Evolutionary conservation across 2,329 filamentous ascomycete species (phyloP).

Genomic region (Elsinoe ampelina): DNA sequence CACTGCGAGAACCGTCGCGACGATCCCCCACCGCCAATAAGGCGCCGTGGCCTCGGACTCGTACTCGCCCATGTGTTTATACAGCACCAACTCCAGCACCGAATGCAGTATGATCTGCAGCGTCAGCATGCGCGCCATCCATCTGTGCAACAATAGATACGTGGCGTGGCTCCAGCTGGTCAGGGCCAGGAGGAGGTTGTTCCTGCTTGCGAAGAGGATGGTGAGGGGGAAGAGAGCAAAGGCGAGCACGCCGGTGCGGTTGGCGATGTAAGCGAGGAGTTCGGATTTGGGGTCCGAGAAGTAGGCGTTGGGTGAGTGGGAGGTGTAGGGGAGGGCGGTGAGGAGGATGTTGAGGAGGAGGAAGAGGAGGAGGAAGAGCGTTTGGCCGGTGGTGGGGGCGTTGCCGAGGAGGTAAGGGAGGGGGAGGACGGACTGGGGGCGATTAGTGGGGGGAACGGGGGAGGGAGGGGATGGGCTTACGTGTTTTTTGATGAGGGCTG

Average conservation of each 20-base stretch:
- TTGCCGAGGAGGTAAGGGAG: slow-evolving; percentile 4
- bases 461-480: neutral
- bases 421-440: neutral
- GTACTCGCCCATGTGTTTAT: slow-evolving; percentile 25
- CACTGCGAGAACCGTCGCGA: slow-evolving; percentile 30
- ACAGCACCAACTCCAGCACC: slow-evolving; percentile 32
- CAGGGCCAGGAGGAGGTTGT: slow-evolving; percentile 41
- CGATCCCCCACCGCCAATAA: slow-evolving; percentile 40
- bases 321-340: slow-evolving; percentile 20
- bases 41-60: slow-evolving; percentile 20
- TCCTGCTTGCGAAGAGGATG: slow-evolving; percentile 39
- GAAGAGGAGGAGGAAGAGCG: slow-evolving; percentile 24
- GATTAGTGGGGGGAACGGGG: neutral
- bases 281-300: slow-evolving; percentile 20
- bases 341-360: slow-evolving; percentile 26
- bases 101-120: slow-evolving; percentile 41
- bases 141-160: slow-evolving; percentile 42
- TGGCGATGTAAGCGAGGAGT: slow-evolving; percentile 30
- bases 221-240: slow-evolving; percentile 36
- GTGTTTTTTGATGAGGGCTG: slow-evolving; percentile 12
- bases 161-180: slow-evolving; percentile 44
- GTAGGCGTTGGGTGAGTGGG: slow-evolving; percentile 22
- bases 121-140: slow-evolving; percentile 38
- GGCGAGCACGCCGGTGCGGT: slow-evolving; percentile 34
- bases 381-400: slow-evolving; percentile 16